Evolutionary conservation across 106 monocot genomes (phyloP), one percentile per base, ranked within the genome.

Genomic region (Apostasia ramifera): DNA sequence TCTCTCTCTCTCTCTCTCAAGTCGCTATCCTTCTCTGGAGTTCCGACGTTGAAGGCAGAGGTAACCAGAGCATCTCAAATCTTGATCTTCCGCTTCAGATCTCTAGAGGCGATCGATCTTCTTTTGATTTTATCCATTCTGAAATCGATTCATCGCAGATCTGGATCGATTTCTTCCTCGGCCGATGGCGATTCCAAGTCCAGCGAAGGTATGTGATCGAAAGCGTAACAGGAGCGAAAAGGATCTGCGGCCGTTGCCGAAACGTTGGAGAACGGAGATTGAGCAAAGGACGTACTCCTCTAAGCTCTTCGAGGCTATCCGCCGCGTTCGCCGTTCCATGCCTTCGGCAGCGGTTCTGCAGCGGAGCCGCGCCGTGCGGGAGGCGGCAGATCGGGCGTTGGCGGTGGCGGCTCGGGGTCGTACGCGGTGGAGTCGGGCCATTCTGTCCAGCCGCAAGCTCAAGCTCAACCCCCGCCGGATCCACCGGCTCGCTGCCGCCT

Each of bases 361-460:
- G 3, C 62, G 79, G 50, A 80, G 83, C 64, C 81, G 89, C 5
- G 79, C 74, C 41, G 71, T 97, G 43, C 80, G 92, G 13, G 86
- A 87, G 58, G 97, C 97, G 3, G 91, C 97, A 0, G 89, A 97
- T 73, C 84, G 92, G 11, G 83, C 73, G 47, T 85, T 97, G 5
- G 97, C 97, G 39, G 63, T 69, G 39, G 78, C 89, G 43, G 92
- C 84, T 1, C 71, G 82, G 6, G 92, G 97, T 37, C 80, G 97
- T 7, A 83, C 85, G 40, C 78, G 86, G 11, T 97, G 97, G 95
- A 91, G 91, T 81, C 95, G 91, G 54, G 91, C 95, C 2, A 84
- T 95, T 72, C 91, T 95, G 48, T 57, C 74, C 1, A 73, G 58
- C 63, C 74, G 81, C 48, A 70, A 77, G 43, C 44, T 83, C 66